Conservation (phyloP, 768 basidiomycete genomes). For the Suillus sp. region DNA sequence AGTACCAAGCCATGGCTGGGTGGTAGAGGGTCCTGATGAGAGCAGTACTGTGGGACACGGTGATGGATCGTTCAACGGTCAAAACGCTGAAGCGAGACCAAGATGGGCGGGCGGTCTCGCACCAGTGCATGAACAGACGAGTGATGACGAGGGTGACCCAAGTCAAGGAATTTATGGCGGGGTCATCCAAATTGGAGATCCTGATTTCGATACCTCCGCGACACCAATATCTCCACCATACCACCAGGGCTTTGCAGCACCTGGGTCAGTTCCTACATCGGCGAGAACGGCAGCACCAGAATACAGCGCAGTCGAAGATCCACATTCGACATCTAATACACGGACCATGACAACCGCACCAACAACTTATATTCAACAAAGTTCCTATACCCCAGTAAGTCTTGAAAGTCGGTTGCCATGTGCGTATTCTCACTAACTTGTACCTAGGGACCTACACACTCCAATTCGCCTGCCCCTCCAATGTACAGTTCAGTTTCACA, state of each 20-base stretch:
- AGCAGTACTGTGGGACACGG: conserved; percentile 25
- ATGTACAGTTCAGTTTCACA: conserved; percentile 10
- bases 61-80: conserved; percentile 15
- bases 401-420: background rate
- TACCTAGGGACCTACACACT: conserved; percentile 5
- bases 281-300: conserved; percentile 10
- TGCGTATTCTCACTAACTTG: background rate
- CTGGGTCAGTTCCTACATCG: conserved; percentile 2
- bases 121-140: conserved; percentile 17
- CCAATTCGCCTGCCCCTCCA: conserved; percentile 9
- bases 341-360: conserved; percentile 5
- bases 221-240: conserved; percentile 13
- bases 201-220: conserved; percentile 17
- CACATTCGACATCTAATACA: background rate
- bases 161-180: conserved; percentile 2
- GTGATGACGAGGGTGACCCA: conserved; percentile 10
- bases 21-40: conserved; percentile 29
- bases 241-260: background rate
- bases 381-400: background rate
- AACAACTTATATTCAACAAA: background rate
- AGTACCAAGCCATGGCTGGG: conserved; percentile 25
- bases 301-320: conserved; percentile 1
- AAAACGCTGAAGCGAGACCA: conserved; percentile 4
- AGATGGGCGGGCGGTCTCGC: conserved; percentile 15
- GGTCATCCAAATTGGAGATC: conserved; percentile 26